These are phyloP conservation scores for Penicillium fuscoglaucum DNA, from an alignment of 2,329 filamentous ascomycete genomes.

Conservation along the genomic window DNA sequence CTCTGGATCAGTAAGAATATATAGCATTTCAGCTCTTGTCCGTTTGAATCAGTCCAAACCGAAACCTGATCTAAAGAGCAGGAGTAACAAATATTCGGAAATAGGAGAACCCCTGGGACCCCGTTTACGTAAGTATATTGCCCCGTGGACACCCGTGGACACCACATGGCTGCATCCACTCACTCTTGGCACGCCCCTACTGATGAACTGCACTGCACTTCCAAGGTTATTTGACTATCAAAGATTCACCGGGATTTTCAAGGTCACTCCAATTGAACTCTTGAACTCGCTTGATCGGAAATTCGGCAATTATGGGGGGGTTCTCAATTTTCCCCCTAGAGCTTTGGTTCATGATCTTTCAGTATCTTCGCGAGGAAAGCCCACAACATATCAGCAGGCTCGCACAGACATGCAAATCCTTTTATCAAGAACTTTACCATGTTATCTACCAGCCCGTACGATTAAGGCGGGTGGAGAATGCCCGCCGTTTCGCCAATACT, in stretches of 20 bases:
- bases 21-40: no score
- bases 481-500: not conserved
- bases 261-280: no score
- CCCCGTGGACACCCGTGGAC: not conserved
- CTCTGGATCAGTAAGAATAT: no score
- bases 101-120: no score
- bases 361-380: not conserved
- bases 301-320: not conserved
- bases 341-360: not conserved
- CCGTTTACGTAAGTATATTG: not conserved
- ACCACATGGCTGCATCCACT: not conserved
- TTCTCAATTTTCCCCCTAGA: not conserved
- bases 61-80: no score
- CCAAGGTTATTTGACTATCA: not conserved
- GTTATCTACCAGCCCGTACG: not conserved
- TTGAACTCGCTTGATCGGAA: no score
- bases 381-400: not conserved
- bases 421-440: not conserved
- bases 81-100: no score
- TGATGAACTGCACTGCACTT: not conserved
- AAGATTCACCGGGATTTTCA: not conserved
- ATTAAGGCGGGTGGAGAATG: not conserved
- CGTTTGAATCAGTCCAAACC: no score
- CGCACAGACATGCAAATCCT: not conserved
- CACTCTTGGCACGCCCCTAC: not conserved